Conservation (phyloP, 495 filamentous ascomycete species). For the Daldinia bambusicola region DNA sequence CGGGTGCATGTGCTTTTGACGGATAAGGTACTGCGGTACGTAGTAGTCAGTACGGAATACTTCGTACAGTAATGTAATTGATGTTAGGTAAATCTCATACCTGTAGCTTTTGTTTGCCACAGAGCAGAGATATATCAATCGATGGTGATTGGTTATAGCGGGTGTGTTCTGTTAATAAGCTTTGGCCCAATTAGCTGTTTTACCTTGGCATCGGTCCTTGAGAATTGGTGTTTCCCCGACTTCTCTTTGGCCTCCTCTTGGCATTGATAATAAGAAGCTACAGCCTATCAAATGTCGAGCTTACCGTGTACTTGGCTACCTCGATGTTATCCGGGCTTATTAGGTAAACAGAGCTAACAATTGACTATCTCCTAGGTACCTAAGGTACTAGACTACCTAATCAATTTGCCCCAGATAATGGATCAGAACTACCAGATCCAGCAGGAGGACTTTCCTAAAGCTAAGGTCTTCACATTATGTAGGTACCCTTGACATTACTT, state of each 20-base stretch:
- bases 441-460: conserved; percentile 12
- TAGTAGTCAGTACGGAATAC: too few species aligned
- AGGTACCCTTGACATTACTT: background rate
- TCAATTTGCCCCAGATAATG: conserved; percentile 19
- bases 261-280: conserved; percentile 21
- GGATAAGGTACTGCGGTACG: too few species aligned
- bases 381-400: background rate
- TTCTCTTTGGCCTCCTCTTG: conserved; percentile 24
- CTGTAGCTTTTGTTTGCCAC: background rate
- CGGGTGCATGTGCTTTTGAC: too few species aligned
- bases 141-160: conserved; percentile 32
- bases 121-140: conserved; percentile 24
- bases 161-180: conserved; percentile 17
- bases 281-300: conserved; percentile 24
- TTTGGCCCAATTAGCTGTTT: conserved; percentile 23
- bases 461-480: background rate
- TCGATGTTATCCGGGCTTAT: too few species aligned
- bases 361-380: too few species aligned
- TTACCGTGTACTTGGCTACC: background rate
- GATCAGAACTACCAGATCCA: conserved; percentile 20
- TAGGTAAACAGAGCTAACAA: background rate
- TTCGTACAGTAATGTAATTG: background rate
- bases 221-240: conserved; percentile 9
- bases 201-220: conserved; percentile 20
- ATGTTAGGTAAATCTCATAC: too few species aligned